Conservation (phyloP, 345 rosid species). For the Aquilaria sinensis region DNA sequence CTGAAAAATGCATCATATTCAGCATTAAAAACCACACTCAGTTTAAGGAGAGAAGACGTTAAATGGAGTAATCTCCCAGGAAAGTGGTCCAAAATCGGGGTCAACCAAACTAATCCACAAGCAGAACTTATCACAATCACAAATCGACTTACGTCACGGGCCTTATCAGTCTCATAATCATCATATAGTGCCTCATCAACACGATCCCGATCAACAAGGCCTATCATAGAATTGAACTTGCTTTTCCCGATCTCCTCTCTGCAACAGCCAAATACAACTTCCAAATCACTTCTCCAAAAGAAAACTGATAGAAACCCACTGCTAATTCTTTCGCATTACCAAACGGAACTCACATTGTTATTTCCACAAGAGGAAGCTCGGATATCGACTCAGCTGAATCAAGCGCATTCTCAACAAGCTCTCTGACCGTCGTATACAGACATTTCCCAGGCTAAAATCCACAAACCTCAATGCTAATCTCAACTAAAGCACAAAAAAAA, state of each 20-base stretch:
- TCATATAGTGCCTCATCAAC: conserved; percentile 75
- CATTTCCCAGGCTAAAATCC: conserved; percentile 81
- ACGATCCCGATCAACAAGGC: conserved; percentile 84
- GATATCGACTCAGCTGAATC: conserved; percentile 94
- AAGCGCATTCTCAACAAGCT: conserved; percentile 89
- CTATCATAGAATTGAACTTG: conserved; percentile 92
- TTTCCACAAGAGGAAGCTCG: conserved; percentile 81
- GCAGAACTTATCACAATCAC: background rate
- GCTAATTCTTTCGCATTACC: background rate
- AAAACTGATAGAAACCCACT: background rate
- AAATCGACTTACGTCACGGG: conserved; percentile 60
- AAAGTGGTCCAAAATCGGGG: background rate
- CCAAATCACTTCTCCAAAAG: background rate
- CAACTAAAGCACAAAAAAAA: background rate
- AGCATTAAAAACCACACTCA: background rate
- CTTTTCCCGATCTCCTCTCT: conserved; percentile 89
- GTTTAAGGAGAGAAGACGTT: background rate
- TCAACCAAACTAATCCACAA: conserved; percentile 2
- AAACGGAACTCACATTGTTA: conserved; percentile 56
- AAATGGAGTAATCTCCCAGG: background rate
- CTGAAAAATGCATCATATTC: conserved; percentile 5
- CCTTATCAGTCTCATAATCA: conserved; percentile 88
- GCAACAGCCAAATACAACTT: conserved; percentile 17
- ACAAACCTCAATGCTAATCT: background rate
- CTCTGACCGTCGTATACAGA: conserved; percentile 87